A percentile compares a stretch with the other conserved stretches of the same genome.
Conservation (phyloP, 495 filamentous ascomycete genomes). For the Chaetomium tenue region DNA sequence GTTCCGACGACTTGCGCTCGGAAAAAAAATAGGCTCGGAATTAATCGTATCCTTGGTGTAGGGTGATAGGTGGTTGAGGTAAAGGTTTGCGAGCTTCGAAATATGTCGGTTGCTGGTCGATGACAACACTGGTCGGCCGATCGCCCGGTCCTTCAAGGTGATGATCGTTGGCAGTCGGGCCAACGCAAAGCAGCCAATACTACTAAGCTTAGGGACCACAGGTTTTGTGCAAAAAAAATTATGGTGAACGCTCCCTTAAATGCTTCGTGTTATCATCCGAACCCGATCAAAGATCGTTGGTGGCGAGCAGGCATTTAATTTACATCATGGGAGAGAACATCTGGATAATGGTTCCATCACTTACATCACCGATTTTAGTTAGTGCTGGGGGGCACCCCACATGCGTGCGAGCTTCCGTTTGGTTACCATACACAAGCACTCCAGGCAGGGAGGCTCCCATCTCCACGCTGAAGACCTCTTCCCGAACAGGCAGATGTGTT, state of each 20-base stretch:
- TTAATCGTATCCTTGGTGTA: neutral
- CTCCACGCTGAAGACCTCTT: neutral
- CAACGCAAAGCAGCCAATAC: no score
- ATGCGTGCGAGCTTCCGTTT: neutral
- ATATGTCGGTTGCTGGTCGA: no score
- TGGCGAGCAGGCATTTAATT: neutral
- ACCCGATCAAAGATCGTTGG: no score
- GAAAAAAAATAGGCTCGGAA: neutral
- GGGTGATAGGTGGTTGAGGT: neutral
- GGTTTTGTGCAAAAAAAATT: no score
- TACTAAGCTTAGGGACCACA: no score
- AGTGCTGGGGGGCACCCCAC: neutral
- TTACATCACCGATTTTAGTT: conserved; percentile 2
- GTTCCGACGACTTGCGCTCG: neutral
- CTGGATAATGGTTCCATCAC: neutral
- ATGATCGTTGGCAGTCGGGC: no score
- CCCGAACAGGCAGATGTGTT: neutral
- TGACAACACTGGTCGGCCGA: no score
- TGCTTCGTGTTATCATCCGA: no score
- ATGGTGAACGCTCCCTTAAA: no score
- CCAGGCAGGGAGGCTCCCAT: conserved; percentile 18
- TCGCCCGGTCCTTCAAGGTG: no score
- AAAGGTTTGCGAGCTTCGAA: neutral
- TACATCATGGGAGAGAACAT: neutral
- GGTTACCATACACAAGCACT: neutral